Base-by-base conservation (phyloP, 352 stramenopile genomes). In the Pelagophyceae sp. region DNA sequence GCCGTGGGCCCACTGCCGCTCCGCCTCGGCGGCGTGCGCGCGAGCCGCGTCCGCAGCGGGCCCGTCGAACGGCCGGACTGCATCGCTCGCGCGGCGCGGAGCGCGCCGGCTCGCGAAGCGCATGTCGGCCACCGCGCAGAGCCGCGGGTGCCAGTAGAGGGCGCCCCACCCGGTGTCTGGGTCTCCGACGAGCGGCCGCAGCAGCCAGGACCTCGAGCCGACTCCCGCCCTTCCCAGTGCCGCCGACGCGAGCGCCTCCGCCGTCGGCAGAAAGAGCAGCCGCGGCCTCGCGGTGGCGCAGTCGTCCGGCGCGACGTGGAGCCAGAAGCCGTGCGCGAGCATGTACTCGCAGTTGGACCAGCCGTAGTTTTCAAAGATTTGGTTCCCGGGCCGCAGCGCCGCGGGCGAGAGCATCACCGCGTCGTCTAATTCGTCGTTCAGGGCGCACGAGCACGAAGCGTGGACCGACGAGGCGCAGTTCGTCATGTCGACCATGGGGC, bases 341-440 rank as follows among this genome's bases (percentile, higher is more conserved):
- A 96, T 83, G 78, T 96, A 96, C 72, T 96, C 93, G 84, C 96
- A 90, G 83, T 96, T 97, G 29, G 92, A 85, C 82, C 96, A 92
- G 0, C 88, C 92, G 79, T 97, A 97, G 83, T 96, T 94, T 79
- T 97, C 92, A 38, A 97, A 90, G 54, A 97, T 80, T 71, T 96
- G 83, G 25, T 11, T 32, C 29, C 35, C 63, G 6, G 3, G 29
- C 63, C 11, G 29, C 15, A 72, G 19, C 63, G 6, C 6, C 29
- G 6, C 5, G 11, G 63, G 31, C 31, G 63, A n/a, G 11, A n/a
- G 63, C 63, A 45, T 72, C 29, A 45, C 63, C 6, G 63, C 63
- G 11, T 17, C 63, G 63, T 32, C 63, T n/a, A n/a, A n/a, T n/a
- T 32, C 31, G 63, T 72, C 63, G 3, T 5, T 33, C 5, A 45